These are phyloP conservation scores for Beta vulgaris DNA, from an alignment of 148 eudicot species.

Conservation along the genomic window DNA sequence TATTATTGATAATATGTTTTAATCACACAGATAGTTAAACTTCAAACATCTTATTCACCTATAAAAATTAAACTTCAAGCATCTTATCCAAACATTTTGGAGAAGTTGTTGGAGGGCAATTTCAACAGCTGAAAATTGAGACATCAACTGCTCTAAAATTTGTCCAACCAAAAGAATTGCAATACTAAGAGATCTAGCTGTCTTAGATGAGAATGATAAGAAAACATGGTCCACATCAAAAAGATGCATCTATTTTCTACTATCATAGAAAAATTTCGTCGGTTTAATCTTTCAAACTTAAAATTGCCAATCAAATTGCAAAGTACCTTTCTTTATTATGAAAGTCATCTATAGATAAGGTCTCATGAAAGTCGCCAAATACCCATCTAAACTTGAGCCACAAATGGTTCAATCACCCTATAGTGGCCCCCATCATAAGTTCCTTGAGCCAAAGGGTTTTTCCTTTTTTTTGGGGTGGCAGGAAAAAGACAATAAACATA, in stretches of 20 bases:
- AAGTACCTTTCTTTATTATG: slow-evolving; percentile 21
- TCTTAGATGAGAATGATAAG: background rate
- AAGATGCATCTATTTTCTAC: too few species aligned
- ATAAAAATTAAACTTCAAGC: too few species aligned
- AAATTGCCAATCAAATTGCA: slow-evolving; percentile 25
- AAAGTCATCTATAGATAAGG: slow-evolving; percentile 26
- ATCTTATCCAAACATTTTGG: background rate
- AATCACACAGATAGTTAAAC: too few species aligned
- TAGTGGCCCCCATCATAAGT: slow-evolving; percentile 26
- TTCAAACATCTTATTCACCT: too few species aligned
- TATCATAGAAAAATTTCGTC: background rate
- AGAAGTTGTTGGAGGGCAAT: background rate
- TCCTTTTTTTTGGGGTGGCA: background rate
- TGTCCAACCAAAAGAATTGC: background rate
- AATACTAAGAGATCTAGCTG: background rate
- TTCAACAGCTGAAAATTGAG: background rate
- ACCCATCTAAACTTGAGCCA: slow-evolving; percentile 32
- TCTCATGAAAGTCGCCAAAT: slow-evolving; percentile 22
- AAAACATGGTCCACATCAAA: slow-evolving; percentile 19
- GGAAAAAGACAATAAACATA: background rate
- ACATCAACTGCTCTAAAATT: background rate
- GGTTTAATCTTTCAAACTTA: slow-evolving; percentile 17
- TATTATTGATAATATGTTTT: too few species aligned
- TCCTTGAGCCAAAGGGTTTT: slow-evolving; percentile 15
- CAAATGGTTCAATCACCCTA: slow-evolving; percentile 36